A percentile compares a stretch with the other conserved stretches of the same genome.
Conservation (phyloP, 2,329 filamentous ascomycete species). For the Alternaria arbusti region DNA sequence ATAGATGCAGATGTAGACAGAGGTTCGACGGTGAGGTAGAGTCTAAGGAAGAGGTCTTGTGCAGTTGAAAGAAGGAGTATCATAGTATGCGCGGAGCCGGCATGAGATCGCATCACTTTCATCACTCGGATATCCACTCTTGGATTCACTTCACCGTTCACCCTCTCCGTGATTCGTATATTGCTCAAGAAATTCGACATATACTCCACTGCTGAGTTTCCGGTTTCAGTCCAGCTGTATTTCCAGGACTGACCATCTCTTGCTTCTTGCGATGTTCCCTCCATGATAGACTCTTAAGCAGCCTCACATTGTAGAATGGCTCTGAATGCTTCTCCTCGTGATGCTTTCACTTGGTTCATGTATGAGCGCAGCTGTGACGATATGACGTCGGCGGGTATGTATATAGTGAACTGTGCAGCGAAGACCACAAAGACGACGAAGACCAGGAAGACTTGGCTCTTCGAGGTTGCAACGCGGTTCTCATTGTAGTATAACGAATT, state of each 20-base stretch:
- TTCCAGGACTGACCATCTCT: rapidly evolving
- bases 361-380: neutral
- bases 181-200: neutral
- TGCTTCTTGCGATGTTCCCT: neutral
- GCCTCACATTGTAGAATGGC: neutral
- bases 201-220: neutral
- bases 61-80: neutral
- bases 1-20: neutral
- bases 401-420: neutral
- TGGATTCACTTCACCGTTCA: neutral
- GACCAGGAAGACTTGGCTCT: rapidly evolving
- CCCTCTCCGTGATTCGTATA: neutral
- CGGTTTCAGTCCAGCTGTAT: neutral
- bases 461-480: neutral
- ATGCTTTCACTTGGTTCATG: neutral
- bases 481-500: neutral
- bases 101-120: neutral
- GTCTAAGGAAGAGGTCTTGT: neutral
- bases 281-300: neutral
- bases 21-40: neutral
- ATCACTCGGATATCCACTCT: neutral
- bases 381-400: neutral
- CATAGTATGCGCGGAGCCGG: neutral
- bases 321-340: neutral
- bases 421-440: neutral